phyloP scores from a whole-genome alignment of 2,329 filamentous ascomycete species.

The Penicillium sp. region DNA sequence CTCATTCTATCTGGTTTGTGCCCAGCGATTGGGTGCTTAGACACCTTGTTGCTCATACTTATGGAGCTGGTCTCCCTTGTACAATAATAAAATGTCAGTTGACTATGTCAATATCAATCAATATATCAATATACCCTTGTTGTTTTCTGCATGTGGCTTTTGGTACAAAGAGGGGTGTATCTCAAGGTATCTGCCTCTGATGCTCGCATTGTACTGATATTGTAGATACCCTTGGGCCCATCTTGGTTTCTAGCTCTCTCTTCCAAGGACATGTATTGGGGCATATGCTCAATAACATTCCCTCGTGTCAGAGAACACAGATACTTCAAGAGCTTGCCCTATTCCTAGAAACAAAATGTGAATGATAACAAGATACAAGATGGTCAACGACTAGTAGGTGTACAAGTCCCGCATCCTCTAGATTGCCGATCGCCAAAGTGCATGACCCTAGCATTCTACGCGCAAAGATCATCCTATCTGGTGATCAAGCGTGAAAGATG shows the following conservation, averaged over 20 bases:
- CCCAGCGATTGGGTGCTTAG: neutral
- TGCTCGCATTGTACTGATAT: neutral
- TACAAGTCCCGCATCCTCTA: neutral
- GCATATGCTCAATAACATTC: neutral
- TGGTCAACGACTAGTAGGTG: neutral
- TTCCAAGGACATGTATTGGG: constrained; percentile 18
- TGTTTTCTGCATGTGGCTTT: neutral
- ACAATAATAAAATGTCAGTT: constrained; percentile 8
- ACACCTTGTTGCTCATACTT: neutral
- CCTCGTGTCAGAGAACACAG: neutral
- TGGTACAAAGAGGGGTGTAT: neutral
- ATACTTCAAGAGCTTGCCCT: neutral
- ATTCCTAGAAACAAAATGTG: neutral
- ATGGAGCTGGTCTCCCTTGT: constrained; percentile 13
- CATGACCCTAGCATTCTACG: neutral
- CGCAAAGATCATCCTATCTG: neutral
- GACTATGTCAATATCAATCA: constrained; percentile 6
- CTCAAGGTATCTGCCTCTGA: neutral
- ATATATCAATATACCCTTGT: constrained; percentile 15
- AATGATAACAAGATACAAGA: neutral
- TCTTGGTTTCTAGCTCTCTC: neutral
- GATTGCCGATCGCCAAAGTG: neutral
- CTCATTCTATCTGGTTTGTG: neutral
- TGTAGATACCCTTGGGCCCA: neutral
- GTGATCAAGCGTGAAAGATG: constrained; percentile 3